These are phyloP conservation scores for Orobanche coerulescens DNA, from an alignment of 257 asterid species.

Conservation along the genomic window DNA sequence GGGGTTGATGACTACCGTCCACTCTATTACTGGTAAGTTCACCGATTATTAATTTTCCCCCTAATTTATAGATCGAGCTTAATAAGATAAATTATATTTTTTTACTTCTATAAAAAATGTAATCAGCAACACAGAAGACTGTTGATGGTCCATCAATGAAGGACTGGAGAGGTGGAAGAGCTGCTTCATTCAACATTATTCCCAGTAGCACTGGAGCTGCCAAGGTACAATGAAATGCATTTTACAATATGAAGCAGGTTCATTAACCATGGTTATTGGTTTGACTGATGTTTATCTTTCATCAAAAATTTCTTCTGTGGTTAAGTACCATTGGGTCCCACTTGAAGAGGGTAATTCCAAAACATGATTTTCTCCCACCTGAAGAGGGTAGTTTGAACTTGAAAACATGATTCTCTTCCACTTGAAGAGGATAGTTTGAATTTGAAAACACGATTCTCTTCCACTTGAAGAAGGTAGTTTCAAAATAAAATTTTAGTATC, in stretches of 20 bases:
- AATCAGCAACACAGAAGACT: constrained; percentile 44
- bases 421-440: neutral
- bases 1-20: constrained; percentile 70
- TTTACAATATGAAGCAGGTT: constrained; percentile 1
- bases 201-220: constrained; percentile 50
- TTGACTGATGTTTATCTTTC: neutral
- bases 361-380: too few relatives aligned
- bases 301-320: neutral
- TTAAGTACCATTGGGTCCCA: too few relatives aligned
- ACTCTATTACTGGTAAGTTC: constrained; percentile 44
- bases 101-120: neutral
- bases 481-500: too few relatives aligned
- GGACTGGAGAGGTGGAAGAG: constrained; percentile 52
- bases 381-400: neutral
- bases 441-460: too few relatives aligned
- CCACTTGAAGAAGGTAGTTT: too few relatives aligned
- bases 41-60: neutral
- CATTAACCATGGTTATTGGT: neutral
- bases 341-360: too few relatives aligned
- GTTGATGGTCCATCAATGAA: constrained; percentile 50
- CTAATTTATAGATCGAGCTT: neutral
- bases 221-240: constrained; percentile 25
- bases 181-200: constrained; percentile 39
- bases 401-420: too few relatives aligned
- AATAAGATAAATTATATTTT: neutral